Evolutionary conservation across 2,329 filamentous ascomycete genomes (phyloP), one percentile per base, ranked within the genome.

Genomic region (Paradendryphiella salina): DNA sequence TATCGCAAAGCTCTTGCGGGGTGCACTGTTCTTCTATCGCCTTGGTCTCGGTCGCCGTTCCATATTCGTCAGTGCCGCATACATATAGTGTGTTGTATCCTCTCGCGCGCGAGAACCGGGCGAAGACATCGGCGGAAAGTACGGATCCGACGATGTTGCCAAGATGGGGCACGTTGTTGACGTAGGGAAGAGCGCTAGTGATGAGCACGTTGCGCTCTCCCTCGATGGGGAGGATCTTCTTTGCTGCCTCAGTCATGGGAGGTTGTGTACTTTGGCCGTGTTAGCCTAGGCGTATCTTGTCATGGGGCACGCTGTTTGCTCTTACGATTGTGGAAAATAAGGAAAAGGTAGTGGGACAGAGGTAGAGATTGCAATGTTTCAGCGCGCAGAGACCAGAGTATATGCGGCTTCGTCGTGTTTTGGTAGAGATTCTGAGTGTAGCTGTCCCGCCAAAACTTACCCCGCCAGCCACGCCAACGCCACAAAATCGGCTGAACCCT

Each of bases 1-100:
- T 95, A 75, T 89, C 85, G 78, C 93, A 96, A 10, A 97, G 84
- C 69, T 92, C 83, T 65, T 88, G 82, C 17, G 93, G 91, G 10
- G 87, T 90, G 57, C 91, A 80, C 11, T 87, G 87, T 72, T 94
- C 90, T 72, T 96, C 90, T 33, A 96, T 84, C 4, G 93, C 93
- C 78, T 96, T 96, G 20, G 93, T 96, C 76, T 96, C 93, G 26
- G 92, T 96, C 17, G 93, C 92, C 10, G 93, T 97, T 50, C 93
- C 93, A 74, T 96, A 97, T 76, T 97, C 90, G 77, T 96, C 93
- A 43, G 86, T 89, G 50, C 91, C 91, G 74, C 92, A 96, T 61
- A 96, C 81, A 73, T 85, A 96, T 42, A 96, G 82, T 1, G 90
- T 95, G 60, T 85, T 88, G 67, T 87, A 82, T 48, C 87, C 88